A percentile compares a stretch with the other conserved stretches of the same genome.
Conservation (phyloP, 345 rosid genomes). For the Boechera retrofracta region DNA sequence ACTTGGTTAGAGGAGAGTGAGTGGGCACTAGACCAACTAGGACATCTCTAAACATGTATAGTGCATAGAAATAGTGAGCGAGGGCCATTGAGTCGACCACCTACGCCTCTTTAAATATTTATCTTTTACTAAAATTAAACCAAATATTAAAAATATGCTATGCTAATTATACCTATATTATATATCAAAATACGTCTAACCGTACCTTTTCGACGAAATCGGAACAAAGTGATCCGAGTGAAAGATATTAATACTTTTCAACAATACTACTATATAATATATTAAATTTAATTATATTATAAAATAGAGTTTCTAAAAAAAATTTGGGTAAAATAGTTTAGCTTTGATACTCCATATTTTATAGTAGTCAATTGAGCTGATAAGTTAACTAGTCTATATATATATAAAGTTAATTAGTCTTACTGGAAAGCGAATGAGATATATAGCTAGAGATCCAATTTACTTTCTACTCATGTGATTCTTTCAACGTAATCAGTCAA, state of each 20-base stretch:
- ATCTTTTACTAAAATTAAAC: neutral
- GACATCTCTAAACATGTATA: neutral
- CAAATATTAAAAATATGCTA: neutral
- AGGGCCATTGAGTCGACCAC: conserved; percentile 27
- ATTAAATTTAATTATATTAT: neutral
- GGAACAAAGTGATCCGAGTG: neutral
- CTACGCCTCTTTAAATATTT: conserved; percentile 9
- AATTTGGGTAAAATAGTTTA: neutral
- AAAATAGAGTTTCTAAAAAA: conserved; percentile 9
- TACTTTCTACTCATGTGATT: neutral
- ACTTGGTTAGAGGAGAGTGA: conserved; percentile 9
- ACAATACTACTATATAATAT: neutral
- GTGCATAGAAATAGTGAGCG: conserved; percentile 9
- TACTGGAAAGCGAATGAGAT: conserved; percentile 19
- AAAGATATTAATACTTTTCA: conserved; percentile 19
- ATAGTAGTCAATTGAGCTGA: neutral
- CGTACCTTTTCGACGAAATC: conserved; percentile 8
- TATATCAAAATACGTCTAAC: neutral
- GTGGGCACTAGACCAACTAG: conserved; percentile 20
- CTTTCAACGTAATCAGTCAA: conserved; percentile 4
- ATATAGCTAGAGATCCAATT: conserved; percentile 3
- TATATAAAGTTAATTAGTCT: neutral
- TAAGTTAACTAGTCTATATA: neutral
- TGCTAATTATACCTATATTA: neutral
- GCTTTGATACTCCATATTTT: conserved; percentile 2